Evolutionary conservation across 2,329 filamentous ascomycete genomes (phyloP), one percentile per base, ranked within the genome.

Genomic region (Colletotrichum lupini): DNA sequence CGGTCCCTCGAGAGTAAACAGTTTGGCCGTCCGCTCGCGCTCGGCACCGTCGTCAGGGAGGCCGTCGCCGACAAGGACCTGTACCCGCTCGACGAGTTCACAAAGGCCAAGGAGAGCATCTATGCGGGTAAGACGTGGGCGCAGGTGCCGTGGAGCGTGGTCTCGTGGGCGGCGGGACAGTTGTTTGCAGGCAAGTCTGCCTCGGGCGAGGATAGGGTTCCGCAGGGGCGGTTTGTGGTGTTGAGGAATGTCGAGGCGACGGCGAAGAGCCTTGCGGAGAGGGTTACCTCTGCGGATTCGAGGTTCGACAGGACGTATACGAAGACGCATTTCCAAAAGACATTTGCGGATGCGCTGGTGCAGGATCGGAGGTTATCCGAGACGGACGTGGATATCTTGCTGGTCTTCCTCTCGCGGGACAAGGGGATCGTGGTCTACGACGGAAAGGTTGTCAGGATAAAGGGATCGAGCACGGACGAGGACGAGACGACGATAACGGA

Each of bases 41-140:
- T 99, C 1, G 93, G 93, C 1, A 90, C 92, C 4, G 97, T 95
- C 5, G 86, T 98, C 61, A 83, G 84, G 35, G 96, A 98, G 77
- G 93, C 94, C 0, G 84, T 97, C 1, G 85, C 88, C 64, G 90
- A 87, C 56, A 91, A 88, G 59, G 91, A 93, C 57, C 89, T 98
- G 81, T 85, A 98, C 14, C 90, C 93, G 0, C 78, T 96, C 12
- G 84, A 89, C 16, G 88, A 93, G 11, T 99, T 97, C 77, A 81
- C 93, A 67, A 80, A 79, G 4, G 86, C 88, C 2, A 88, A 87
- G 66, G 90, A 92, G 68, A 96, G 91, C 82, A 91, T 98, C 75
- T 95, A 95, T 79, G 49, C 60, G 16, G 85, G 87, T 75, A 88
- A 87, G 66, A 88, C 88, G 61, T 94, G 94, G 90, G 84, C 91